Evolutionary conservation across 805 yeast genomes (phyloP).

Genomic region (Hagleromyces aurorensis): DNA sequence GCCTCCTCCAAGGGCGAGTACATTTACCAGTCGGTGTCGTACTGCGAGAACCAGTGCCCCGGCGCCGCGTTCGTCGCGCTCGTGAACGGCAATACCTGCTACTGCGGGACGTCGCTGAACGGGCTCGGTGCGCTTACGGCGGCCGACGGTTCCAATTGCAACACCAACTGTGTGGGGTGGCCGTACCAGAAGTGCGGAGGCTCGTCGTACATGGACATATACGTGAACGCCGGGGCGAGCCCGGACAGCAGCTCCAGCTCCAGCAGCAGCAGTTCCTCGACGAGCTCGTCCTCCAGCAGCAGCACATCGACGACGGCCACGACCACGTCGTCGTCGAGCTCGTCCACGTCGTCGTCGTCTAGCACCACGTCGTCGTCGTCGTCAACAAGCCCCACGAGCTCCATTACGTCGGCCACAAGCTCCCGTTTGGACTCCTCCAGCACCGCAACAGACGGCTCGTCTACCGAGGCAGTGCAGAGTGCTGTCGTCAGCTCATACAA

Average conservation of each 20-base stretch:
- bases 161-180: slow-evolving; percentile 51
- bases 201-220: slow-evolving; percentile 39
- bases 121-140: slow-evolving; percentile 31
- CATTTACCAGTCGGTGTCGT: slow-evolving; percentile 50
- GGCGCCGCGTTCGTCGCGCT: slow-evolving; percentile 44
- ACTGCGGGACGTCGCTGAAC: slow-evolving; percentile 46
- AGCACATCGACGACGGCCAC: slow-evolving; percentile 4
- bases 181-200: slow-evolving; percentile 60
- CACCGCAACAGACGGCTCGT: slow-evolving; percentile 13
- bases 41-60: slow-evolving; percentile 48
- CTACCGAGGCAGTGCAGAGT: slow-evolving; percentile 10
- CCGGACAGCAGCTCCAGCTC: slow-evolving; percentile 7
- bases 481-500: slow-evolving; percentile 16
- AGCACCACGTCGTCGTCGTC: slow-evolving; percentile 7
- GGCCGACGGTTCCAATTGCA: slow-evolving; percentile 34
- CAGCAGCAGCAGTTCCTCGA: slow-evolving; percentile 14
- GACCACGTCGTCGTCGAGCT: slow-evolving; percentile 8
- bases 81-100: slow-evolving; percentile 49
- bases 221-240: slow-evolving; percentile 25
- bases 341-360: slow-evolving; percentile 6
- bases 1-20: slow-evolving; percentile 39
- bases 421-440: slow-evolving; percentile 13
- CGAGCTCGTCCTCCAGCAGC: slow-evolving; percentile 9
- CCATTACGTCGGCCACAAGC: slow-evolving; percentile 11
- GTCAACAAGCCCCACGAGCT: slow-evolving; percentile 8